Conservation (phyloP, 345 rosid genomes). For the Salix arbutifolia region DNA sequence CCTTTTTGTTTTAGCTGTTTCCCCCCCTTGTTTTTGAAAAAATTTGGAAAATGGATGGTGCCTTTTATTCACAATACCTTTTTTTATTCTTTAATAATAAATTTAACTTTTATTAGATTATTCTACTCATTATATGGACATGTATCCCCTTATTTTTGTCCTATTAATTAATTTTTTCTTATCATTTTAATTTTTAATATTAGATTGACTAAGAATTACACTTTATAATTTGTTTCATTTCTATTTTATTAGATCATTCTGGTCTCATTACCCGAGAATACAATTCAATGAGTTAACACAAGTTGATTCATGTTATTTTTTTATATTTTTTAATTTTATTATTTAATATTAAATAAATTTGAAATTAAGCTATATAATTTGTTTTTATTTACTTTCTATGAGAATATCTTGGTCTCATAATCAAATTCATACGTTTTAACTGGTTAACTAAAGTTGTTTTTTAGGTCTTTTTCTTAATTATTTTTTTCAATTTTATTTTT, state of each 20-base stretch:
- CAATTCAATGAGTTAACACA: no score
- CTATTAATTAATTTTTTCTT: not conserved
- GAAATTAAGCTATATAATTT: rapidly evolving
- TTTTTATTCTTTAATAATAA: not conserved
- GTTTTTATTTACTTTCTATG: rapidly evolving
- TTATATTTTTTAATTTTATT: no score
- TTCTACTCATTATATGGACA: rapidly evolving
- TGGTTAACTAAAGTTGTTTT: rapidly evolving
- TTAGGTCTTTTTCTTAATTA: no score
- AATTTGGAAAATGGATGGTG: not conserved
- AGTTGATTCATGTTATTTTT: no score
- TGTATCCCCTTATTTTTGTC: not conserved
- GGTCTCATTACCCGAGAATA: rapidly evolving
- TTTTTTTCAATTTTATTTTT: no score
- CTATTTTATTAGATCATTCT: no score
- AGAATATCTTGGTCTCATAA: rapidly evolving
- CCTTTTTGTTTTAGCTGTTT: not conserved
- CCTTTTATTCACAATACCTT: not conserved
- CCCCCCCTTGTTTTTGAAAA: not conserved
- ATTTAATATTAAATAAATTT: rapidly evolving
- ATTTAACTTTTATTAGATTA: no score
- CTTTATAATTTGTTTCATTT: no score
- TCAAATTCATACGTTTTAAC: rapidly evolving
- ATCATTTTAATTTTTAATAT: not conserved
- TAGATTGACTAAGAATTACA: rapidly evolving